Evolutionary conservation across 2,329 filamentous ascomycete species (phyloP), one percentile per base, ranked within the genome.

Genomic region (Trichophyton mentagrophytes): DNA sequence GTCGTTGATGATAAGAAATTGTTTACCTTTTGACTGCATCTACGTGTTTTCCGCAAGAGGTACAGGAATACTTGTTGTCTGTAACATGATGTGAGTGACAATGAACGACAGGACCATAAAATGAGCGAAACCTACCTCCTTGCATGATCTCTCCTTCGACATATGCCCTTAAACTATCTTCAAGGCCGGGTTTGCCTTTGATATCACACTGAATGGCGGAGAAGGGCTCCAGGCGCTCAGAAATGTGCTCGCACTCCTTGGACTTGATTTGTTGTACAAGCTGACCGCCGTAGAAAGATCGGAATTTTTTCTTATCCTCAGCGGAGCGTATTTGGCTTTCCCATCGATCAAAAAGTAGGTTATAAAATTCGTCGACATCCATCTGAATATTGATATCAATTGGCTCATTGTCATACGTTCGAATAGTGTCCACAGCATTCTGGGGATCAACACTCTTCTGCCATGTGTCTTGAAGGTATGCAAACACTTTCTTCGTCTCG

Each of bases 31-130:
- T 96, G 65, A 97, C 89, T 20, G 93, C 93, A 73, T 96, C 88
- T 15, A 99, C 93, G 67, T 93, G 88, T 9, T 84, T 83, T 64
- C 90, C 88, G 71, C 93, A 99, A 3, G 84, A 87, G 33, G 90
- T 91, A 74, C 93, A 99, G 65, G 95, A 95, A 78, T 97, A 99
- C 75, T 96, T 96, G 77, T 99, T 97, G 68, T 96, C 90, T 86
- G 66, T 15, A 20, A 30, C 47, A 57, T 30, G 17, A 20, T 40
- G 62, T 72, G 64, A 73, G 67, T 55, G 55, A 20, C 25, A 13
- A 20, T 60, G 15, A 1, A 15, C 49, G 36, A 47, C 5, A 3
- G 17, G 30, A 9, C 5, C 13, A 38, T 4, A 17, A 27, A 17
- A 17, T 25, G 49, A 55, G 30, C 30, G 56, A 40, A 15, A 71